Base-by-base conservation (phyloP, 176 grass and related monocot species). In the Musa troglodytarum region DNA sequence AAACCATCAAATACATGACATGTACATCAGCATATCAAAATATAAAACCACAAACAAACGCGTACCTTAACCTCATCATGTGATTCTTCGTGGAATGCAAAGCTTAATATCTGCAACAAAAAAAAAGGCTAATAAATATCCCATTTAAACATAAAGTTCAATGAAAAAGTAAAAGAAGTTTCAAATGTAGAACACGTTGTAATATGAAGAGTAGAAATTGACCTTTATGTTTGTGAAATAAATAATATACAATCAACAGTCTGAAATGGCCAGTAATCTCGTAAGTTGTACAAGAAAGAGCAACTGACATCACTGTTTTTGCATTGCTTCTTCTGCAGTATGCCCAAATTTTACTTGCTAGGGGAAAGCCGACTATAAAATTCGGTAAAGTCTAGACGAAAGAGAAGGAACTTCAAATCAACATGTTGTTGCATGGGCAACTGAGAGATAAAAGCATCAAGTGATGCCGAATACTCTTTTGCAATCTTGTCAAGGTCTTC, bases 401-500 rank as follows among this genome's bases (percentile, higher is more conserved):
- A 98, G 49, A 98, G 87, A 13, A 93, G 88, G 76, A 93, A 98
- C 72, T 98, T 98, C 73, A 98, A 77, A 74, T 93, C 94, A 58
- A 98, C 88, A 76, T 98, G 94, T 24, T 98, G 94, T 78, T 98
- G 94, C 86, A 87, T 68, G 16, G 94, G 90, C 76, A 98, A 81
- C 75, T 91, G 88, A 52, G 88, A 85, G 71, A 98, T 98, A 85
- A 98, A 98, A 21, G 77, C 83, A 85, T 87, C 84, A 63, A 98
- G 90, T 71, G 90, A 98, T 74, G 84, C 58, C 43, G 88, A 91
- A 85, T 91, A 93, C 52, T 93, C 94, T 87, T 87, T 98, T 11
- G 88, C 86, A 2, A 98, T 93, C 77, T 71, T 86, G 73, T 93
- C 90, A 88, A 98, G 63, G 69, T 98, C 94, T 87, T 93, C 90